phyloP scores from a whole-genome alignment of 495 filamentous ascomycete genomes.

The Aspergillus mulundensis region DNA sequence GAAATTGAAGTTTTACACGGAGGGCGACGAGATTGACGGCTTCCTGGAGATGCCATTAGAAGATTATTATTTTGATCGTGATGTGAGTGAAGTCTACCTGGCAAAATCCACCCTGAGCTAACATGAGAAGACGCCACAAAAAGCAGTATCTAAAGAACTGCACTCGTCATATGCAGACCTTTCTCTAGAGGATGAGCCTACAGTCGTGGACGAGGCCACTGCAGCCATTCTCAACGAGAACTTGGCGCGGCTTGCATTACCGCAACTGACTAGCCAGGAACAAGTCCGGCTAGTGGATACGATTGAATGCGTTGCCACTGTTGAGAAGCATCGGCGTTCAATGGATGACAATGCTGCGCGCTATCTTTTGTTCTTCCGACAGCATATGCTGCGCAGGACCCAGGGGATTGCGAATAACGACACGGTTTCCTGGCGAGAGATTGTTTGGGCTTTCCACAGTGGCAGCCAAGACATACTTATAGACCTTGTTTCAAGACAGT shows the following conservation, averaged over 20 bases:
- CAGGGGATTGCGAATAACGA: conserved; percentile 57
- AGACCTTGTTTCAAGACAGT: conserved; percentile 80
- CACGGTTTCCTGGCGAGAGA: conserved; percentile 84
- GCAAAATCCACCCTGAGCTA: conserved; percentile 17
- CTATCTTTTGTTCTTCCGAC: conserved; percentile 85
- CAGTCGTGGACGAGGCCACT: conserved; percentile 66
- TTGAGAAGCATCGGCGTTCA: conserved; percentile 83
- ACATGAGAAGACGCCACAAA: conserved; percentile 33
- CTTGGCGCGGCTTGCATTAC: conserved; percentile 68
- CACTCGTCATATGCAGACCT: conserved; percentile 53
- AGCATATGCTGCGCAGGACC: conserved; percentile 69
- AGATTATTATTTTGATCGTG: conserved; percentile 60
- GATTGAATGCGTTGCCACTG: conserved; percentile 80
- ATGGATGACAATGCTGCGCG: conserved; percentile 92
- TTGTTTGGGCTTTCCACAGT: conserved; percentile 92
- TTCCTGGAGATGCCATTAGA: conserved; percentile 69
- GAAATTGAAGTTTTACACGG: conserved; percentile 75
- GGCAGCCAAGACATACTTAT: conserved; percentile 87
- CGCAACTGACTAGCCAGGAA: conserved; percentile 80
- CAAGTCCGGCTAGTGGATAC: conserved; percentile 87
- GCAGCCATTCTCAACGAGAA: conserved; percentile 71
- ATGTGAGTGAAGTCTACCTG: conserved; percentile 29
- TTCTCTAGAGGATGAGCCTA: conserved; percentile 55
- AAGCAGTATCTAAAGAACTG: conserved; percentile 46
- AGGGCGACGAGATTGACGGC: conserved; percentile 78